Evolutionary conservation across 2,329 filamentous ascomycete species (phyloP).

Genomic region (Nigrospora osmanthi): DNA sequence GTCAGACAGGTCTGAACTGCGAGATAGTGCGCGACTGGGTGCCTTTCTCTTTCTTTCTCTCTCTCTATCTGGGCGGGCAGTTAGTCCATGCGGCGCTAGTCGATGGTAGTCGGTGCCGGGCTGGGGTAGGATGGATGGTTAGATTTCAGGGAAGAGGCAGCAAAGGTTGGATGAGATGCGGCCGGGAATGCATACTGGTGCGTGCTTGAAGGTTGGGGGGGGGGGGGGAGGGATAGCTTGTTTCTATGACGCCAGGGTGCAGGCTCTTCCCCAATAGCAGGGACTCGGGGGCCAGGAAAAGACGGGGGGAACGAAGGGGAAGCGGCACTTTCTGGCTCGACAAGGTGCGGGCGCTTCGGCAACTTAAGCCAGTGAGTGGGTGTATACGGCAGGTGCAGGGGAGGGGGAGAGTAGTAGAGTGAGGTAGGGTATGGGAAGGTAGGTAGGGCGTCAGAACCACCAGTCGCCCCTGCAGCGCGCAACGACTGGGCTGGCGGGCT

Average conservation of each 20-base stretch:
- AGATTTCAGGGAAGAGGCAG: conserved; percentile 8
- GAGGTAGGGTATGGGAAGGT: no score
- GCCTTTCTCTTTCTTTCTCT: no score
- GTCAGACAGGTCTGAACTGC: no score
- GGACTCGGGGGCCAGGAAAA: no score
- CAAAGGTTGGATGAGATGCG: conserved; percentile 8
- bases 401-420: background rate
- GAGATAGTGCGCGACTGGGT: no score
- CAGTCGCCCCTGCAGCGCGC: background rate
- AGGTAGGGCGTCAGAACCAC: background rate
- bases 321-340: no score
- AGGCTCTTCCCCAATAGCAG: background rate
- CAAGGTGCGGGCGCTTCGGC: conserved; percentile 2
- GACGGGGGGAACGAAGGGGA: no score
- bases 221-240: conserved; percentile 1
- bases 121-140: background rate
- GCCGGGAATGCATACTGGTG: conserved; percentile 12
- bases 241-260: conserved; percentile 3
- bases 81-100: background rate
- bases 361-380: conserved; percentile 9
- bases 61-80: no score
- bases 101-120: background rate
- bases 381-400: conserved; percentile 8
- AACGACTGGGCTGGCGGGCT: background rate
- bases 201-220: conserved; percentile 8